Evolutionary conservation across 768 basidiomycete genomes (phyloP).

Genomic region (Rhizopogon salebrosus): DNA sequence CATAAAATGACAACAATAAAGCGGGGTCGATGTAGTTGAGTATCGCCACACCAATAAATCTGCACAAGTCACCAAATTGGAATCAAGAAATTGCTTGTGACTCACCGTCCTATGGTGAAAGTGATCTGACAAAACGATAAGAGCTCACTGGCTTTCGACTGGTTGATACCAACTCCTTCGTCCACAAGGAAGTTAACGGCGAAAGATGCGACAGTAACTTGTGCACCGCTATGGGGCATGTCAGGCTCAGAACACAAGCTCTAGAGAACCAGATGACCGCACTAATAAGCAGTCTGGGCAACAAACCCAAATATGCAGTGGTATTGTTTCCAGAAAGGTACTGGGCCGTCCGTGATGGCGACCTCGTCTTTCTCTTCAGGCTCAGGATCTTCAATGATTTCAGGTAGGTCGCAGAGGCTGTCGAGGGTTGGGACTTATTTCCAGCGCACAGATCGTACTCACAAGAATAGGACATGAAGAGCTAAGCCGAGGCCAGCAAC

Average conservation of each 20-base stretch:
- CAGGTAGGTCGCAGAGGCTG: slow-evolving; percentile 61
- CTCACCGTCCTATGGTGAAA: slow-evolving; percentile 55
- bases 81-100: not conserved
- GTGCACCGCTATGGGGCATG: slow-evolving; percentile 41
- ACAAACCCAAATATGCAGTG: slow-evolving; percentile 68
- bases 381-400: slow-evolving; percentile 64
- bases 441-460: slow-evolving; percentile 15
- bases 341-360: slow-evolving; percentile 35
- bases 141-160: slow-evolving; percentile 51
- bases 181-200: slow-evolving; percentile 66
- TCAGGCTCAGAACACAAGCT: not conserved
- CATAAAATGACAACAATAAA: slow-evolving; percentile 51
- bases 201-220: slow-evolving; percentile 60
- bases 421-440: slow-evolving; percentile 1
- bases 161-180: slow-evolving; percentile 47
- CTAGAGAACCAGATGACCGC: slow-evolving; percentile 16
- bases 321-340: slow-evolving; percentile 65
- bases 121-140: slow-evolving; percentile 72
- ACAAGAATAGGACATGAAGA: slow-evolving; percentile 63
- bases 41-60: slow-evolving; percentile 57
- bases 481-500: slow-evolving; percentile 59
- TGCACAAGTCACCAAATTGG: slow-evolving; percentile 15
- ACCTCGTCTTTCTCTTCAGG: slow-evolving; percentile 40
- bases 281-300: slow-evolving; percentile 66
- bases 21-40: slow-evolving; percentile 64